Percentiles rank a stretch among this genome's conserved stretches.
phyloP scores from a whole-genome alignment of 345 rosid species.

The Ailanthus altissimus region DNA sequence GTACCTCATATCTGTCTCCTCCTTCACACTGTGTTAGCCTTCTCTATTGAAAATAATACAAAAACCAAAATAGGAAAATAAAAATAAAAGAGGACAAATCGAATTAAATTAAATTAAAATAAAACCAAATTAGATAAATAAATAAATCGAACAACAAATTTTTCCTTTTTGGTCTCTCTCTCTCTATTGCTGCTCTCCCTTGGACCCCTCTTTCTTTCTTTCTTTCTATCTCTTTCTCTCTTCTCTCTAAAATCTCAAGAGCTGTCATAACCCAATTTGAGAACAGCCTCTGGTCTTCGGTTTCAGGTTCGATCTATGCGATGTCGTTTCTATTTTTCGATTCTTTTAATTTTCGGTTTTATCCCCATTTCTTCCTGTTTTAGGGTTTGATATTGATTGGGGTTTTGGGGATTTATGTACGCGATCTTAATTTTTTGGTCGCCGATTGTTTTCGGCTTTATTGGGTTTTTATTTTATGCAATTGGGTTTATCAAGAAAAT shows the following conservation, averaged over 20 bases:
- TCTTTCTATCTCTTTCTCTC: conserved; percentile 37
- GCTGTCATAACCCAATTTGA: conserved; percentile 45
- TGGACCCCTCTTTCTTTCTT: conserved; percentile 23
- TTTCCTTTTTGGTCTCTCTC: conserved; percentile 32
- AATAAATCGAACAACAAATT: conserved; percentile 8
- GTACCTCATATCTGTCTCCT: neutral
- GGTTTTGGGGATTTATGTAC: conserved; percentile 29
- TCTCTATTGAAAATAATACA: neutral
- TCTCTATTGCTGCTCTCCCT: conserved; percentile 39
- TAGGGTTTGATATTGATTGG: conserved; percentile 49
- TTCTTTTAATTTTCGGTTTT: conserved; percentile 14
- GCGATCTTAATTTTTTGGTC: conserved; percentile 37
- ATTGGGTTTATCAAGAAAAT: conserved; percentile 22
- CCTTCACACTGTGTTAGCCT: neutral
- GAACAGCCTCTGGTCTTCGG: conserved; percentile 37
- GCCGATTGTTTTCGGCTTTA: conserved; percentile 21
- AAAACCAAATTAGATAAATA: neutral
- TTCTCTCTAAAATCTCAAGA: conserved; percentile 52
- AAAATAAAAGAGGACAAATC: neutral
- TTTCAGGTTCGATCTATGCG: conserved; percentile 57
- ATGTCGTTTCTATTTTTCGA: conserved; percentile 11
- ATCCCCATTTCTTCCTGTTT: conserved; percentile 20
- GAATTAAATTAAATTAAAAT: conserved; percentile 1
- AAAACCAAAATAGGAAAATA: neutral
- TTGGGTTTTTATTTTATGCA: conserved; percentile 27